Conservation (phyloP, 306 rosid species). For the Quercus gilva region DNA sequence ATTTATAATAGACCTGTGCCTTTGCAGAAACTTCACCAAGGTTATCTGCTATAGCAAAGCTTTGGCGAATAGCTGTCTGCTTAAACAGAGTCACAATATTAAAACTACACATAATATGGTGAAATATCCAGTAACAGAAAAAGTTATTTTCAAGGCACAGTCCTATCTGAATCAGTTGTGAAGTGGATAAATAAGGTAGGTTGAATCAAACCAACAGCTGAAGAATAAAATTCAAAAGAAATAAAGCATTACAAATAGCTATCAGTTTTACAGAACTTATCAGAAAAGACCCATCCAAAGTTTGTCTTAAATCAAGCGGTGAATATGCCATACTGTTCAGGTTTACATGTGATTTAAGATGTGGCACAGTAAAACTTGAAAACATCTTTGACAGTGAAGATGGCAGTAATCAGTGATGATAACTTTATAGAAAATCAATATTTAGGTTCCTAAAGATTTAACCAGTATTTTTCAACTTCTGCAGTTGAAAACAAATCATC, state of each 20-base stretch:
- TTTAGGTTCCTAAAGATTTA: not conserved
- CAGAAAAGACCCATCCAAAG: not conserved
- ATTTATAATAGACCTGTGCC: constrained; percentile 65
- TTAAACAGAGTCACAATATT: constrained; percentile 21
- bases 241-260: not conserved
- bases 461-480: not conserved
- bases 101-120: constrained; percentile 13
- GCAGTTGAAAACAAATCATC: constrained; percentile 6
- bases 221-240: not conserved
- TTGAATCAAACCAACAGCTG: not conserved
- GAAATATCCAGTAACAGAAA: not conserved
- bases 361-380: constrained; percentile 4
- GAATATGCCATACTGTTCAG: not conserved
- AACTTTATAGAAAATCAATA: not conserved
- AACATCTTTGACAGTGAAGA: not conserved
- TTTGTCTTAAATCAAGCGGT: not conserved
- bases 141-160: not conserved
- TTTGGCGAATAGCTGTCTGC: constrained; percentile 90
- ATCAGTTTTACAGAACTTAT: not conserved
- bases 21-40: constrained; percentile 94
- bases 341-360: not conserved
- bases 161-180: not conserved
- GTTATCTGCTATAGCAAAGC: constrained; percentile 84
- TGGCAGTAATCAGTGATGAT: not conserved
- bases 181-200: not conserved